A percentile compares a stretch with the other conserved stretches of the same genome.
Evolutionary conservation across 1,284 basidiomycete genomes (phyloP).

Genomic region (Ceratobasidium theobromae): DNA sequence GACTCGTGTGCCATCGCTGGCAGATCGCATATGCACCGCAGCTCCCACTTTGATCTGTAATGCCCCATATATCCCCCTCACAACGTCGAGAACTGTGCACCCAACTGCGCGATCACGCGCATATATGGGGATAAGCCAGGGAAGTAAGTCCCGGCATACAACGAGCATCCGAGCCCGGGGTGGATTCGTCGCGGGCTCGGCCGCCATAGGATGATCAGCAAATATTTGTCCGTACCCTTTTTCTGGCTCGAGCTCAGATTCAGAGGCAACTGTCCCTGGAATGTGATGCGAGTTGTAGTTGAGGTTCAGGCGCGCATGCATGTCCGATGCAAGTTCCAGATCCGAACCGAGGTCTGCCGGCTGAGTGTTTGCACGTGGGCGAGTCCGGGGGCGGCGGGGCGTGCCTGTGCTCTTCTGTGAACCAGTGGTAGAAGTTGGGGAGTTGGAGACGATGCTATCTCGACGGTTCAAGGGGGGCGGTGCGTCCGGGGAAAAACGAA

Average conservation of each 20-base stretch:
- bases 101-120: not conserved
- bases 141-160: constrained; percentile 4
- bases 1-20: not conserved
- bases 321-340: constrained; percentile 8
- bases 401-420: not conserved
- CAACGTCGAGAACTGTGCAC: constrained; percentile 4
- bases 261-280: not conserved
- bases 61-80: not conserved
- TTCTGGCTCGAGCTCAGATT: no score
- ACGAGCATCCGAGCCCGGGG: constrained; percentile 1
- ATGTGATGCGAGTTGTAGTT: not conserved
- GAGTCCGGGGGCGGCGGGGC: not conserved
- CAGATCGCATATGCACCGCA: not conserved
- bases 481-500: constrained; percentile 7
- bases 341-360: not conserved
- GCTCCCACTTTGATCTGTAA: not conserved
- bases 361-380: constrained; percentile 23
- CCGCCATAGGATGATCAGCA: constrained; percentile 3
- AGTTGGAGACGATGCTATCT: not conserved
- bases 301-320: constrained; percentile 11
- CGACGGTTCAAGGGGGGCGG: constrained; percentile 7
- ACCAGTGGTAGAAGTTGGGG: not conserved
- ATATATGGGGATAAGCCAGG: constrained; percentile 9
- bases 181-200: constrained; percentile 13
- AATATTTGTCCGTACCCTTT: not conserved